These are phyloP conservation scores for Colletotrichum musicola DNA, from an alignment of 2,329 filamentous ascomycete species.

Conservation along the genomic window DNA sequence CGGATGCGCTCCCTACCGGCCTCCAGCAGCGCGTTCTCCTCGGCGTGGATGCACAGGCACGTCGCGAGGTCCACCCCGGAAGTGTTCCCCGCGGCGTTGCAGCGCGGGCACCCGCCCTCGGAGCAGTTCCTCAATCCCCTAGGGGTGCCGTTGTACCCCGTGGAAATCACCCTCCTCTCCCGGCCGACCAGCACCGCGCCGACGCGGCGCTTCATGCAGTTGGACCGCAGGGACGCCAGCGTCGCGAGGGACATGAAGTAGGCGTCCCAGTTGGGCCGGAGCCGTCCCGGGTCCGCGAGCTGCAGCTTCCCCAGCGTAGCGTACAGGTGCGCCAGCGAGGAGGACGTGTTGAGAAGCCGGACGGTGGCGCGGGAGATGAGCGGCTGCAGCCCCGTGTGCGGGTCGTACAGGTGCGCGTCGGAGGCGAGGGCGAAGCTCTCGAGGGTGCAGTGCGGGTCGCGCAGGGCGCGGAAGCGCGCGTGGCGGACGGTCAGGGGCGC, in stretches of 20 bases:
- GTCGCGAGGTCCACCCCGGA: conserved; percentile 82
- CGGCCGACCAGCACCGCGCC: conserved; percentile 90
- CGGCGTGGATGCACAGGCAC: conserved; percentile 96
- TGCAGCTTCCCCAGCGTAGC: conserved; percentile 79
- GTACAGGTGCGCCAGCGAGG: conserved; percentile 78
- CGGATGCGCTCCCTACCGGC: conserved; percentile 91
- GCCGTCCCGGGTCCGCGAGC: conserved; percentile 80
- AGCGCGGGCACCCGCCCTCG: conserved; percentile 89
- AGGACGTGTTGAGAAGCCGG: conserved; percentile 86
- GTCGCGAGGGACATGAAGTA: conserved; percentile 99
- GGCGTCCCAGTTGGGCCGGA: conserved; percentile 93
- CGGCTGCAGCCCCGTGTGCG: conserved; percentile 74
- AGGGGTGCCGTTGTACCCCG: conserved; percentile 98
- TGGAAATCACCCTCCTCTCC: conserved; percentile 89
- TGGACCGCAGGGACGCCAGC: conserved; percentile 88
- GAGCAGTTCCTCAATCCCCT: conserved; percentile 89
- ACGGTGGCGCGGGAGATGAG: conserved; percentile 86
- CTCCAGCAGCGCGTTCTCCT: conserved; percentile 96
- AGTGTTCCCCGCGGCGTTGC: conserved; percentile 77
- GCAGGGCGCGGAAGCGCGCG: conserved; percentile 76
- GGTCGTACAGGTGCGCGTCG: conserved; percentile 82
- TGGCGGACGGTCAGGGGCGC: conserved; percentile 88
- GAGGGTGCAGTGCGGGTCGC: conserved; percentile 52
- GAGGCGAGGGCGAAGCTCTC: conserved; percentile 69
- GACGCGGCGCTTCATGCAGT: conserved; percentile 98